phyloP scores from a whole-genome alignment of 139 green algal genomes.

The Micractinium sp. region DNA sequence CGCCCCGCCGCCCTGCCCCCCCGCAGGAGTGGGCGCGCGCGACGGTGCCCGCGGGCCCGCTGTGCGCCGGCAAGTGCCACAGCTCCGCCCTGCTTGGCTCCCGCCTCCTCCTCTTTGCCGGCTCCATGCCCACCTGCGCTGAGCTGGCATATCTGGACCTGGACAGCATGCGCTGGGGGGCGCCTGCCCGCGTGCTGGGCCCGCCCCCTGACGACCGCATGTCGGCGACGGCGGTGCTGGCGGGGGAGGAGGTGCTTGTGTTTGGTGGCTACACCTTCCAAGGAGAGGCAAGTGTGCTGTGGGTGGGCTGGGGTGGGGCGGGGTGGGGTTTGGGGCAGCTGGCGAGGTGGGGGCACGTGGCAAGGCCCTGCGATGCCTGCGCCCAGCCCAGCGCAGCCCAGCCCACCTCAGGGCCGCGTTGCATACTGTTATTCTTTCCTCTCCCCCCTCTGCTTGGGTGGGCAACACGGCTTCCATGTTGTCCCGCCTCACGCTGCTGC shows the following conservation, averaged over 20 bases:
- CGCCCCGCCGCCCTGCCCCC: background rate
- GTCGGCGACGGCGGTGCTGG: background rate
- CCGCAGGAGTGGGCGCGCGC: constrained; percentile 9
- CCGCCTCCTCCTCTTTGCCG: constrained; percentile 28
- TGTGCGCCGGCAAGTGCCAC: constrained; percentile 30
- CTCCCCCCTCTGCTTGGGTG: no score
- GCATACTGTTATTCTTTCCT: no score
- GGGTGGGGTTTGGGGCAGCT: background rate
- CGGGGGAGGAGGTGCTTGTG: constrained; percentile 9
- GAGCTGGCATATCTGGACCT: constrained; percentile 25
- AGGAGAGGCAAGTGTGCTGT: background rate
- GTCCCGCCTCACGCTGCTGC: no score
- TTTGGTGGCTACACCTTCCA: background rate
- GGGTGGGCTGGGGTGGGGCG: no score
- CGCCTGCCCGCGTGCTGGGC: background rate
- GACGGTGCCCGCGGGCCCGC: background rate
- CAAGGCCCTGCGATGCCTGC: no score
- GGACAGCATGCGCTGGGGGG: background rate
- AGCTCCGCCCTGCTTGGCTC: background rate
- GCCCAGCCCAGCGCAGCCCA: no score
- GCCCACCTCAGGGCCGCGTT: no score
- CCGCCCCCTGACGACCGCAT: background rate
- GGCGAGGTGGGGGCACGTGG: no score
- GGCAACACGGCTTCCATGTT: no score
- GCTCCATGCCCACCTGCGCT: constrained; percentile 20